Conservation (phyloP, 148 eudicot species). For the Silene latifolia region DNA sequence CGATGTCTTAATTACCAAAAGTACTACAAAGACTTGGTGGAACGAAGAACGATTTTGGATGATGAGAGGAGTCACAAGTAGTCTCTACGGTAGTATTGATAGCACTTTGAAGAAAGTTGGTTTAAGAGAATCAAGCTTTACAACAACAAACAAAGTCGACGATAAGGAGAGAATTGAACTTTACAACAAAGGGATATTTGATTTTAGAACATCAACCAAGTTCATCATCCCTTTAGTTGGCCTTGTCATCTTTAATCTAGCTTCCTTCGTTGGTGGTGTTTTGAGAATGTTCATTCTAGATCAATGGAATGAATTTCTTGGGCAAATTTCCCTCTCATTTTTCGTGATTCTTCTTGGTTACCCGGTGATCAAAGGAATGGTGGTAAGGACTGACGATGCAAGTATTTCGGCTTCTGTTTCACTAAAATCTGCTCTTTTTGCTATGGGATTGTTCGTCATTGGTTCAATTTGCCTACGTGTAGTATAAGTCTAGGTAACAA, state of each 20-base stretch:
- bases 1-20: slow-evolving; percentile 23
- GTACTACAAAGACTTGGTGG: slow-evolving; percentile 15
- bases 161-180: slow-evolving; percentile 14
- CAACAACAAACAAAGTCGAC: slow-evolving; percentile 33
- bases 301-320: slow-evolving; percentile 23
- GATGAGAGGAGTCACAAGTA: slow-evolving; percentile 21
- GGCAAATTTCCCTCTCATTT: slow-evolving; percentile 19
- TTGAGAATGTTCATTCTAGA: slow-evolving; percentile 4
- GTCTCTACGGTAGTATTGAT: slow-evolving; percentile 25
- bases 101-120: slow-evolving; percentile 21
- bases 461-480: not conserved
- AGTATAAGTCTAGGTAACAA: not conserved
- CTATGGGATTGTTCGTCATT: not conserved
- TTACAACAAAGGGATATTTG: slow-evolving; percentile 27
- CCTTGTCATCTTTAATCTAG: slow-evolving; percentile 16
- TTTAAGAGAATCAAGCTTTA: slow-evolving; percentile 28
- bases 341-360: slow-evolving; percentile 20
- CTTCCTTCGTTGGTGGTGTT: slow-evolving; percentile 26
- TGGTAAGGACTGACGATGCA: slow-evolving; percentile 27
- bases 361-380: slow-evolving; percentile 31
- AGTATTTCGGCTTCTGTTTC: slow-evolving; percentile 18
- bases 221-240: slow-evolving; percentile 26
- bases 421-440: slow-evolving; percentile 14
- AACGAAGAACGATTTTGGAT: slow-evolving; percentile 25
- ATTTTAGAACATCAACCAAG: slow-evolving; percentile 34